Percentiles rank a stretch among this genome's conserved stretches.
Evolutionary conservation across 1,284 basidiomycete species (phyloP).

Genomic region (Marasmius tenuissimus): DNA sequence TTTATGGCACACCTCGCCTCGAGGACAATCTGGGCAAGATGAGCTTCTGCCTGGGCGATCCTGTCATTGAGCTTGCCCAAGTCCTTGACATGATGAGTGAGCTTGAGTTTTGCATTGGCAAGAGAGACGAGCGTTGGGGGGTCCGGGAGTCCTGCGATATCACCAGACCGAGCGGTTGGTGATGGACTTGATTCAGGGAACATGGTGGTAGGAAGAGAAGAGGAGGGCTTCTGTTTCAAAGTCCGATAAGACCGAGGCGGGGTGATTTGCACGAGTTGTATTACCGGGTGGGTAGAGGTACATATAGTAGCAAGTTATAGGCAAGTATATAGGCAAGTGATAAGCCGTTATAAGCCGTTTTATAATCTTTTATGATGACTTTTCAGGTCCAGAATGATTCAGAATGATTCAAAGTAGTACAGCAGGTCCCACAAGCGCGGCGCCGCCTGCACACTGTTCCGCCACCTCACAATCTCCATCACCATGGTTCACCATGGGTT

Average conservation of each 20-base stretch:
- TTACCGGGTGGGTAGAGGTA: too few relatives aligned
- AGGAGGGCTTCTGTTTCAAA: not conserved
- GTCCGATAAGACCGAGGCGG: not conserved
- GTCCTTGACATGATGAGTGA: not conserved
- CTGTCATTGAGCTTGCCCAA: not conserved
- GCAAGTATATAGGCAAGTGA: too few relatives aligned
- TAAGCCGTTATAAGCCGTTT: too few relatives aligned
- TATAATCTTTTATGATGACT: too few relatives aligned
- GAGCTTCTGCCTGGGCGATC: conserved; percentile 1
- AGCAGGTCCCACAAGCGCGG: not conserved
- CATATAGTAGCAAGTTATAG: too few relatives aligned
- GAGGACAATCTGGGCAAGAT: conserved; percentile 4
- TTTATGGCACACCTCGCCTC: conserved; percentile 3
- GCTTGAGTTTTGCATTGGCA: conserved; percentile 90
- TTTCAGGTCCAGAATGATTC: not conserved
- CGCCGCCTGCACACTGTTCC: not conserved
- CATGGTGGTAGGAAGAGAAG: not conserved
- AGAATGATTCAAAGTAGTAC: not conserved
- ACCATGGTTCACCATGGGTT: too few relatives aligned
- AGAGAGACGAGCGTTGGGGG: conserved; percentile 94
- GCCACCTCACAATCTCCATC: too few relatives aligned
- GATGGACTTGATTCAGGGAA: conserved; percentile 28
- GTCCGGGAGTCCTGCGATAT: conserved; percentile 88
- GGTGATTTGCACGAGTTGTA: too few relatives aligned
- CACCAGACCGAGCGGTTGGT: not conserved